Evolutionary conservation across 306 rosid genomes (phyloP), one percentile per base, ranked within the genome.

Genomic region (Medicago arabica): DNA sequence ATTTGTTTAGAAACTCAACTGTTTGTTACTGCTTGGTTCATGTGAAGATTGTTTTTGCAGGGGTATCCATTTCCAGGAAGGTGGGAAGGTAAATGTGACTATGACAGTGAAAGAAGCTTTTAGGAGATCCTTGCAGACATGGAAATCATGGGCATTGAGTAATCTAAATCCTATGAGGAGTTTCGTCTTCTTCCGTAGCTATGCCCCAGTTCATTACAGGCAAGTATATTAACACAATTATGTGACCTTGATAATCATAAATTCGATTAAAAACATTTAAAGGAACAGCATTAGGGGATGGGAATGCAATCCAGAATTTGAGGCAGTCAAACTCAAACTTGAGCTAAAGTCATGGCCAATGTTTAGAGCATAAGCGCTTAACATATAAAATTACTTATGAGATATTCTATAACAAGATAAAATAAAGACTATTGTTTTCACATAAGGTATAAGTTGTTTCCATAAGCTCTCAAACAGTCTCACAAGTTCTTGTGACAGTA

Each of bases 201-300:
- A 75, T 79, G 88, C 97, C 59, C 80, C 98, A 0, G 89, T 87
- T 71, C 97, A 96, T 85, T 92, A 81, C 88, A 90, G 93, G 99
- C 81, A 84, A 87, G 90, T 57, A 68, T 64, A 65, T 51, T 18
- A 3, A 4, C 39, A 9, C 50, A 64, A n/a, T 15, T 49, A n/a
- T 21, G 17, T 16, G 62, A 10, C 53, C 3, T 71, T n/a, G 41
- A 46, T 17, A 5, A 11, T 17, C 39, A 71, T 49, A 53, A 6
- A 16, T 28, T 17, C 39, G 16, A 47, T 1, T 16, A 7, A 70
- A 51, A 51, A 2, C 9, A 28, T 28, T 28, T 3, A 28, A 28
- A 28, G 4, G 31, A 28, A 28, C 31, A 4, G 31, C 31, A 28
- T 28, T 4, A 28, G 31, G 31, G 31, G 31, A 4, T 28, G 31